Base-by-base conservation (phyloP, 305 asterid species). In the Ajuga reptans region DNA sequence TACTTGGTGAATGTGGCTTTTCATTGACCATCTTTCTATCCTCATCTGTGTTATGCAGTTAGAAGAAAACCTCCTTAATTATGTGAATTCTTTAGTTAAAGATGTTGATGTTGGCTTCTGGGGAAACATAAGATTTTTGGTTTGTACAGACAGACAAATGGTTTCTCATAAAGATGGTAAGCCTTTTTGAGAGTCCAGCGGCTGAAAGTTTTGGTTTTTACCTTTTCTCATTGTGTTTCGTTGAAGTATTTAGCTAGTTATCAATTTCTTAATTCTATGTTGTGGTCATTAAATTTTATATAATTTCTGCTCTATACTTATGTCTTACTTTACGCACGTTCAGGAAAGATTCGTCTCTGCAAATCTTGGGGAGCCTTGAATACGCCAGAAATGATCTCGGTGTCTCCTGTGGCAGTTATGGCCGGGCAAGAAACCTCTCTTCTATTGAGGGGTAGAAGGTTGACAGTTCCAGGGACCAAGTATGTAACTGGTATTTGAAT, bases 371-470 rank as follows among this genome's bases (percentile, higher is more conserved):
- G 76, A 80, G 74, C 80, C 62, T 74, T 80, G 85, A 67, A 60
- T 69, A 55, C 81, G 54, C 95, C 95, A 12, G 85, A 91, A 52
- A 55, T 91, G 74, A 66, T 84, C 42, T 81, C 83, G 6, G 86
- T 91, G 62, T 82, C 97, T 59, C 97, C 97, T 37, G 71, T 89
- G 74, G 97, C 97, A 3, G 84, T 91, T 74, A 88, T 89, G 41
- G 72, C 79, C 24, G 97, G 97, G 54, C 77, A 80, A 77, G 93
- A 91, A 77, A 84, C 88, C 27, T 82, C 91, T 78, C 81, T 91
- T 68, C 21, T 84, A 51, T 80, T 91, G 76, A 82, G 69, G 78
- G 97, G 97, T 55, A 81, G 79, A 66, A 79, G 79, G 54, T 73
- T 91, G 83, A 77, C 71, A 4, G 45, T 71, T 75, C 80, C 97